A percentile compares a stretch with the other conserved stretches of the same genome.
Evolutionary conservation across 1,284 basidiomycete species (phyloP).

Genomic region (Singerocomus rubriflavus): DNA sequence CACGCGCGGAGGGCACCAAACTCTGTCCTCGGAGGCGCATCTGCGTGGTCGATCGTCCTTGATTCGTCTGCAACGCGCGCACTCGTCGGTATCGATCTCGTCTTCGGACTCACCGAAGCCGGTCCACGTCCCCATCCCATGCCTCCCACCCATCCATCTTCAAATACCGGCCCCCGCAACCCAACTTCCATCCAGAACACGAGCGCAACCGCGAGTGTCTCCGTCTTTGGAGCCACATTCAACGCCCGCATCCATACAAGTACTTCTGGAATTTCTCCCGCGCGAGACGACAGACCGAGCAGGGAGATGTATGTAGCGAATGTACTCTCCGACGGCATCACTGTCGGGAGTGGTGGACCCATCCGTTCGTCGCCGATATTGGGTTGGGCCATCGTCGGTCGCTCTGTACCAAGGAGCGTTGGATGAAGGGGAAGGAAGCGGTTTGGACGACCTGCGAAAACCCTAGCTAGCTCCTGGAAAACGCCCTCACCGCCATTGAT

Average conservation of each 20-base stretch:
- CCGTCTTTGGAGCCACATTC: conserved; percentile 47
- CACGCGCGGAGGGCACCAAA: conserved; percentile 47
- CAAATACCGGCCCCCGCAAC: conserved; percentile 55
- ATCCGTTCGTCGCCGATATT: conserved; percentile 1
- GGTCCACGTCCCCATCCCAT: conserved; percentile 18
- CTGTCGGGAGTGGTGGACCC: conserved; percentile 32
- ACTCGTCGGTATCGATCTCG: too few species aligned
- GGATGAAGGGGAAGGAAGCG: conserved; percentile 12
- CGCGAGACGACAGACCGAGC: conserved; percentile 48
- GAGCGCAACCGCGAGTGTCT: conserved; percentile 62
- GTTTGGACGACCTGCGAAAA: conserved; percentile 12
- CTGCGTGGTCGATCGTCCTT: neutral
- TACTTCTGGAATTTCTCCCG: conserved; percentile 62
- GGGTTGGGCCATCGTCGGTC: conserved; percentile 8
- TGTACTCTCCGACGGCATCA: conserved; percentile 48
- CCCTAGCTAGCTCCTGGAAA: conserved; percentile 23
- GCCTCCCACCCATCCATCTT: conserved; percentile 31
- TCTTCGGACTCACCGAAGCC: neutral
- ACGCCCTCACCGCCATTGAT: conserved; percentile 23
- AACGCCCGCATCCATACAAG: conserved; percentile 78
- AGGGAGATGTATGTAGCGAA: conserved; percentile 67
- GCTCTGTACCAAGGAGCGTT: neutral
- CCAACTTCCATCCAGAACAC: conserved; percentile 72
- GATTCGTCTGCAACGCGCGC: conserved; percentile 34
- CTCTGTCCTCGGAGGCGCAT: conserved; percentile 18